These are phyloP conservation scores for Hura crepitans DNA, from an alignment of 441 rosid species.

Conservation along the genomic window DNA sequence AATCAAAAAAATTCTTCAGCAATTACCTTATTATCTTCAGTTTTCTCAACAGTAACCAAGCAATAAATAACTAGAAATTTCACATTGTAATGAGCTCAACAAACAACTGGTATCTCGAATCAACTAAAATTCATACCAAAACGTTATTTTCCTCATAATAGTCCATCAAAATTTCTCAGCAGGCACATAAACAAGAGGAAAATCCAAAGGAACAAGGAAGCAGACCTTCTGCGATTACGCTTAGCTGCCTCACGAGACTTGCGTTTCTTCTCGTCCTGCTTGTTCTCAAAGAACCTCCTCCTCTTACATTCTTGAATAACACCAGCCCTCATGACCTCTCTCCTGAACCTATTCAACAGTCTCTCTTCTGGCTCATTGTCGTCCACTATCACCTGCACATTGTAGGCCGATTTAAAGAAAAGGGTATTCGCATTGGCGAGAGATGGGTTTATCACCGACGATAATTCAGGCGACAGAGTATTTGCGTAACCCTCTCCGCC, in stretches of 20 bases:
- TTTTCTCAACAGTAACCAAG: background rate
- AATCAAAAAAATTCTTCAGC: background rate
- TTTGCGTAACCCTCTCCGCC: slow-evolving; percentile 29
- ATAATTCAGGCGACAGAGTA: slow-evolving; percentile 39
- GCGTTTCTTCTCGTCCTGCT: slow-evolving; percentile 75
- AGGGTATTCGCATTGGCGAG: slow-evolving; percentile 62
- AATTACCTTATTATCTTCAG: background rate
- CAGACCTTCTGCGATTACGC: slow-evolving; percentile 56
- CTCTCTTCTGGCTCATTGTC: slow-evolving; percentile 82
- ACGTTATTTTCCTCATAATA: background rate
- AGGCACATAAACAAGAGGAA: slow-evolving; percentile 1
- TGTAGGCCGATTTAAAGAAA: slow-evolving; percentile 61
- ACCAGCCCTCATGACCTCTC: slow-evolving; percentile 86
- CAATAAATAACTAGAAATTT: background rate
- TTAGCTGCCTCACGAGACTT: slow-evolving; percentile 46
- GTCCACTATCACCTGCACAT: slow-evolving; percentile 74
- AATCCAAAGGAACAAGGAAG: background rate
- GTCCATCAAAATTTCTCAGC: slow-evolving; percentile 3
- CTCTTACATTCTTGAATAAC: slow-evolving; percentile 69
- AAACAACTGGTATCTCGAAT: background rate
- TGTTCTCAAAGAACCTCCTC: slow-evolving; percentile 65
- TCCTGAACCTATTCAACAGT: slow-evolving; percentile 63
- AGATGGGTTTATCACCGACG: slow-evolving; percentile 62
- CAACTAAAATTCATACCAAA: background rate
- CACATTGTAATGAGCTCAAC: background rate